Evolutionary conservation across 1,284 basidiomycete genomes (phyloP).

Genomic region (Lentinus polychrous): DNA sequence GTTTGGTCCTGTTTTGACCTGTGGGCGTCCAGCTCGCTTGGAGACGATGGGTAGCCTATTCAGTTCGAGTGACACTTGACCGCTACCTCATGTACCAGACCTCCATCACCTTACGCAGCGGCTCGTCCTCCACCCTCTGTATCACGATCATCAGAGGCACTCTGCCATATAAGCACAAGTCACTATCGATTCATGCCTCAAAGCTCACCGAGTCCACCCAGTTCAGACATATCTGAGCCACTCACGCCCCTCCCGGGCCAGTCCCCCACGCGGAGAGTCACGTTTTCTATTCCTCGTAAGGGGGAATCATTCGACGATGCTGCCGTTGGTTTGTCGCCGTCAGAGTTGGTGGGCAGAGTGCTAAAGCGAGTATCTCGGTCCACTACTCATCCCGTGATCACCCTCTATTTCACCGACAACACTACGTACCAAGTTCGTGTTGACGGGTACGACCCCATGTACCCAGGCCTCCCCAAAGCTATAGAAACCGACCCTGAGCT

Average conservation of each 20-base stretch:
- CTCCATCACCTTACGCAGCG: too few relatives aligned
- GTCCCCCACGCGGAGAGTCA: neutral
- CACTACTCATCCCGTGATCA: slow-evolving; percentile 46
- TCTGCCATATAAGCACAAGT: too few relatives aligned
- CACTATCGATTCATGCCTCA: neutral
- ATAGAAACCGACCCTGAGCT: slow-evolving; percentile 49
- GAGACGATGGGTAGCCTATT: too few relatives aligned
- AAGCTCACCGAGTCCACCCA: neutral
- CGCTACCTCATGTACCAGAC: too few relatives aligned
- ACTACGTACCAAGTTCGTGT: slow-evolving; percentile 51
- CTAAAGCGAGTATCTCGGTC: slow-evolving; percentile 44
- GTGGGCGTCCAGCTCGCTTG: neutral
- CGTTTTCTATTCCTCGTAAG: neutral
- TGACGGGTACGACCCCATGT: slow-evolving; percentile 52
- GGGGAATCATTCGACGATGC: neutral
- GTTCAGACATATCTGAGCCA: slow-evolving; percentile 1
- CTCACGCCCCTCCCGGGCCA: neutral
- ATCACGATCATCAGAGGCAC: too few relatives aligned
- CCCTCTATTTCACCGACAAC: slow-evolving; percentile 48
- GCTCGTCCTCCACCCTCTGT: too few relatives aligned
- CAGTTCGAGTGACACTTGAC: too few relatives aligned
- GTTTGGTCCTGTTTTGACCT: slow-evolving; percentile 1
- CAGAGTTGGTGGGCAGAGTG: slow-evolving; percentile 43
- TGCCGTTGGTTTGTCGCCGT: slow-evolving; percentile 38
- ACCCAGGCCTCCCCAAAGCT: slow-evolving; percentile 48